Evolutionary conservation across 1,284 basidiomycete species (phyloP), one percentile per base, ranked within the genome.

Genomic region (Microbotryum silenes-acaulis): DNA sequence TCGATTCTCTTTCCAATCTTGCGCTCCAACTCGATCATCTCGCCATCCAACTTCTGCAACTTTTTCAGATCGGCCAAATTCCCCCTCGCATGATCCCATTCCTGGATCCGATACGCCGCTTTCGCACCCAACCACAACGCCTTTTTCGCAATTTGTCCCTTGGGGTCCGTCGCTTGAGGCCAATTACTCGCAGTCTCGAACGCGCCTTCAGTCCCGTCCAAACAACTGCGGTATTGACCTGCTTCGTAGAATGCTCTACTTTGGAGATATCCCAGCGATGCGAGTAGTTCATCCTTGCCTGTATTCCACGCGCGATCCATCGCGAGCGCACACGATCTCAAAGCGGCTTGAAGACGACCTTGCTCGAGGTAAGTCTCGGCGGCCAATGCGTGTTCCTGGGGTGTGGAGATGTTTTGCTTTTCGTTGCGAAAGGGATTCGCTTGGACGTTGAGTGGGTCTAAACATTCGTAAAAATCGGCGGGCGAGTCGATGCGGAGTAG

Each of bases 401-500:
- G 42, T 21, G 56, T 33, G 48, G 58, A 61, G 6, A 44, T 48
- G 12, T 51, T 29, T 46, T 66, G 63, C 0, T 51, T 44, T 9
- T 42, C 37, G 31, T 63, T 63, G 52, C 9, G 16, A 9, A 42
- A 29, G 47, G 48, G 29, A 51, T 25, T 7, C n/a, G 0, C 3
- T 46, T 48, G 6, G 29, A 29, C n/a, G 49, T n/a, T 16, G 25
- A 4, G 16, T 48, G 7, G 10, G 6, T 4, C 2, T 2, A 6
- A 59, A 0, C 65, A 52, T 10, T 56, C 54, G 20, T 57, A 25
- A 7, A 68, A 49, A 47, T 65, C 63, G n/a, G 54, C 10, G 3
- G 66, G 66, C 4, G 59, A 50, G 23, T 63, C 61, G 61, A 67
- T 52, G 27, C 66, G 63, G 27, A 68, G 42, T 25, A 56, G 44